Evolutionary conservation across 192 early-diverging fungal genomes (phyloP), one percentile per base, ranked within the genome.

Genomic region (Podochytrium sp.): DNA sequence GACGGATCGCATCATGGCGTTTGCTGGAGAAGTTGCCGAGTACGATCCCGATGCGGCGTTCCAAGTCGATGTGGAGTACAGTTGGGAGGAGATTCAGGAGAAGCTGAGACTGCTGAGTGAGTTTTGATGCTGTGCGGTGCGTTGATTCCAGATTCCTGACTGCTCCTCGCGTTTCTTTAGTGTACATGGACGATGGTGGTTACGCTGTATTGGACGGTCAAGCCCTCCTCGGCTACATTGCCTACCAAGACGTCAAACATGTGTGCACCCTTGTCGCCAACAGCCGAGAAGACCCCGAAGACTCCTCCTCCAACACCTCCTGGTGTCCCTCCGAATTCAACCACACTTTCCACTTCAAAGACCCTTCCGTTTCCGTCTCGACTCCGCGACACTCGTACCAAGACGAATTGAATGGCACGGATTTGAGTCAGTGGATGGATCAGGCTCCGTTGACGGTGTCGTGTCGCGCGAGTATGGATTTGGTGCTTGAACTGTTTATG

Each of bases 401-500:
- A 55, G 7, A 55, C 7, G 20, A 7, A 10, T 55, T 55, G 20
- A 29, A 29, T 18, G 66, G 38, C 25, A 33, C n/a, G 6, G 66
- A 83, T 66, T 42, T 86, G 34, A 65, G 76, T 12, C 81, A 41
- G 0, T 85, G 81, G 80, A 77, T 79, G 58, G 80, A 86, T 53
- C 84, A 92, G 81, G 93, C 94, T 1, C 95, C 95, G 2, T 65
- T 95, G 27, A 81, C 89, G 0, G 88, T 97, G 7, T 87, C 88
- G 6, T 65, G 88, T 14, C 87, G 90, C 64, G 83, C 92, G 32
- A 90, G 91, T n/a, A 90, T 95, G 73, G 92, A 96, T 69, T 66
- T 97, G n/a, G 89, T 93, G 0, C 82, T 91, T 67, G 94, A 94
- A 51, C 59, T 96, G 56, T 93, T 97, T 73, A 83, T 90, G 52